Conservation (phyloP, 2,329 filamentous ascomycete species). For the Trichothecium roseum region DNA sequence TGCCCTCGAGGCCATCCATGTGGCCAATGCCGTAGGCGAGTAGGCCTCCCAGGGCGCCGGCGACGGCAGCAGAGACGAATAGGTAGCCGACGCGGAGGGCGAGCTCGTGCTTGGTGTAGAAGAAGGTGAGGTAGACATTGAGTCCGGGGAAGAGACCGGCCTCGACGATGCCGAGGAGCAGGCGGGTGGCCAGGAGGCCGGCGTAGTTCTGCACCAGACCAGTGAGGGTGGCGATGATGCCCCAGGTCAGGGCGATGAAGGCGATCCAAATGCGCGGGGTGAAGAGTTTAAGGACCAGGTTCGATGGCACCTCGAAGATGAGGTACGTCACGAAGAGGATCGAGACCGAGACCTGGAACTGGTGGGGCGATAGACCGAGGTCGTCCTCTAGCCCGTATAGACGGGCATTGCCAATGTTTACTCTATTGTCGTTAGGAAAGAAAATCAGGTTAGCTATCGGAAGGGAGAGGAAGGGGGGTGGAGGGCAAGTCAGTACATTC, state of each 20-base stretch:
- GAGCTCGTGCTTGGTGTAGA: slow-evolving; percentile 65
- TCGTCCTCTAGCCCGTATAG: slow-evolving; percentile 57
- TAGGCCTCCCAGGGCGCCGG: slow-evolving; percentile 62
- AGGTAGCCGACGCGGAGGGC: slow-evolving; percentile 64
- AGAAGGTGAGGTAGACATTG: slow-evolving; percentile 61
- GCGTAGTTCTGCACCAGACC: slow-evolving; percentile 58
- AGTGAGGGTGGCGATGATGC: slow-evolving; percentile 57
- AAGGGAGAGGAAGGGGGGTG: neutral
- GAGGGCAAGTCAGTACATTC: neutral
- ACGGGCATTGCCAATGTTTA: slow-evolving; percentile 65
- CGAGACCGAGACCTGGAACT: slow-evolving; percentile 60
- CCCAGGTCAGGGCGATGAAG: slow-evolving; percentile 55
- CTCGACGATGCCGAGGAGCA: slow-evolving; percentile 59
- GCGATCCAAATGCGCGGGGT: slow-evolving; percentile 53
- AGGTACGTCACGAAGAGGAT: slow-evolving; percentile 59
- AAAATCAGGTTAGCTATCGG: neutral
- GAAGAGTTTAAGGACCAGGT: slow-evolving; percentile 53
- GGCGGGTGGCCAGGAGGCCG: slow-evolving; percentile 54
- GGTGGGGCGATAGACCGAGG: slow-evolving; percentile 45
- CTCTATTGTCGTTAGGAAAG: slow-evolving; percentile 31
- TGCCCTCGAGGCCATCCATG: slow-evolving; percentile 56
- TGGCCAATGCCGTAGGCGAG: slow-evolving; percentile 65
- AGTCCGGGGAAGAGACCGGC: slow-evolving; percentile 61
- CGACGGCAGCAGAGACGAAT: slow-evolving; percentile 60
- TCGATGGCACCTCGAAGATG: slow-evolving; percentile 53